Conservation (phyloP, 2,329 filamentous ascomycete species). For the Polytolypa hystricis region DNA sequence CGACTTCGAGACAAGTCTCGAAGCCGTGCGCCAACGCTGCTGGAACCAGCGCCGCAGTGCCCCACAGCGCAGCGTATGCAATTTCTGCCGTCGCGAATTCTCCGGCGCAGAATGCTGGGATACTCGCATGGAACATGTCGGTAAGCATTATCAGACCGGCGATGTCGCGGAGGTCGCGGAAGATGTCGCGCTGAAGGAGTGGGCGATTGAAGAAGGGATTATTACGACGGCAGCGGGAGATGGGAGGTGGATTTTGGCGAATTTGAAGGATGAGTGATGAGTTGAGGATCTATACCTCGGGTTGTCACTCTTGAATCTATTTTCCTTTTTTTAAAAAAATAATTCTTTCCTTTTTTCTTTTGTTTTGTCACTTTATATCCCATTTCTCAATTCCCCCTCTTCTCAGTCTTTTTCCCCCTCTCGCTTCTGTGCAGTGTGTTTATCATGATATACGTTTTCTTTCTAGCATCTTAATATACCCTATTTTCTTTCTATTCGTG, state of each 20-base stretch:
- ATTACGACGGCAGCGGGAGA: conserved; percentile 12
- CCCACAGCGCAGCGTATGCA: conserved; percentile 51
- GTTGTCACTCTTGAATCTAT: too few relatives aligned
- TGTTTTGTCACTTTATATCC: too few relatives aligned
- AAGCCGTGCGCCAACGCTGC: conserved; percentile 48
- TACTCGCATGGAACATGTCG: conserved; percentile 76
- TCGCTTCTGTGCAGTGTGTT: too few relatives aligned
- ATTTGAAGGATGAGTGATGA: conserved; percentile 4
- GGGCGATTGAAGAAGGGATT: conserved; percentile 29
- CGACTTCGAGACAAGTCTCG: conserved; percentile 43
- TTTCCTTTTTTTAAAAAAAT: too few relatives aligned
- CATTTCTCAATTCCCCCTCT: too few relatives aligned
- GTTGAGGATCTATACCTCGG: neutral
- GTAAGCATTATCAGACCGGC: conserved; percentile 62
- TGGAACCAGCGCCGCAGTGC: conserved; percentile 48
- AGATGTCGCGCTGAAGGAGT: conserved; percentile 30
- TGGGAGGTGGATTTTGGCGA: conserved; percentile 13
- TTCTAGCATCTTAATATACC: too few relatives aligned
- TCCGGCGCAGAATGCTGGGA: conserved; percentile 60
- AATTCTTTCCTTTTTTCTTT: too few relatives aligned
- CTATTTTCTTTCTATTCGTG: too few relatives aligned
- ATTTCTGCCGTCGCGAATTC: conserved; percentile 51
- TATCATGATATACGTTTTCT: neutral
- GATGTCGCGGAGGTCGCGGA: conserved; percentile 25
- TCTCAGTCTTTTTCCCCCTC: too few relatives aligned